Evolutionary conservation across 1,284 basidiomycete genomes (phyloP).

Genomic region (Apiotrichum brassicae): DNA sequence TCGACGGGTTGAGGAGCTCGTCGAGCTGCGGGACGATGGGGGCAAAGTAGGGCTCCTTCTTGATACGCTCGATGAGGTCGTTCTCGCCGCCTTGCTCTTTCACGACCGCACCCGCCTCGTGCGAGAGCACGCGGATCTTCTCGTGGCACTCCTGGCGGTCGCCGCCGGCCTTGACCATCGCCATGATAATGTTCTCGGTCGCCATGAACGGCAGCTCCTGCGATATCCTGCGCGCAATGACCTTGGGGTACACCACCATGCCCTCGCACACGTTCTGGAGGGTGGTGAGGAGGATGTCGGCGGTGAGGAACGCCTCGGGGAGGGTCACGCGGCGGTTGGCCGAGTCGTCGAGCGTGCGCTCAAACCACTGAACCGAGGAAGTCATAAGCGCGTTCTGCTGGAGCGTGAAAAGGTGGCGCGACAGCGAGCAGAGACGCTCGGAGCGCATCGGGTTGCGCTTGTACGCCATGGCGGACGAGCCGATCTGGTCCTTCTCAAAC

Average conservation of each 20-base stretch:
- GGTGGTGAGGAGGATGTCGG: conserved; percentile 91
- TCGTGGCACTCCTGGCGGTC: conserved; percentile 97
- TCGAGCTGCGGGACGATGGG: conserved; percentile 53
- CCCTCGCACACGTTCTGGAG: conserved; percentile 97
- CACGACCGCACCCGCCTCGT: conserved; percentile 89
- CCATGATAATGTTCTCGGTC: conserved; percentile 99
- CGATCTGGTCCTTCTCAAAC: conserved; percentile 98
- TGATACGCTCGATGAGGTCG: conserved; percentile 86
- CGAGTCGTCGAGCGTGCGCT: conserved; percentile 91
- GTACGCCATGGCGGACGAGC: conserved; percentile 96
- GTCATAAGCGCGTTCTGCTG: conserved; percentile 94
- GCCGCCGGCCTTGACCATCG: conserved; percentile 87
- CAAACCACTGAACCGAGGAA: conserved; percentile 88
- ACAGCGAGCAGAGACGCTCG: conserved; percentile 91
- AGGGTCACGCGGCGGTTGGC: conserved; percentile 94
- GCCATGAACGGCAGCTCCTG: conserved; percentile 99
- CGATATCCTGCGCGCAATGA: conserved; percentile 82
- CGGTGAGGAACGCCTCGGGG: conserved; percentile 94
- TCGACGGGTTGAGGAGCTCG: conserved; percentile 63
- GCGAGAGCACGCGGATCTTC: conserved; percentile 90
- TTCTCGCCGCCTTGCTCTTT: conserved; percentile 94
- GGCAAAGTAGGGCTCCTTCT: conserved; percentile 59
- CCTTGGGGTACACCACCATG: conserved; percentile 93
- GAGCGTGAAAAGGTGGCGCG: conserved; percentile 85
- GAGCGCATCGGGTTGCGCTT: conserved; percentile 99